Evolutionary conservation across 768 basidiomycete genomes (phyloP).

Genomic region (Tricholoma terreum): DNA sequence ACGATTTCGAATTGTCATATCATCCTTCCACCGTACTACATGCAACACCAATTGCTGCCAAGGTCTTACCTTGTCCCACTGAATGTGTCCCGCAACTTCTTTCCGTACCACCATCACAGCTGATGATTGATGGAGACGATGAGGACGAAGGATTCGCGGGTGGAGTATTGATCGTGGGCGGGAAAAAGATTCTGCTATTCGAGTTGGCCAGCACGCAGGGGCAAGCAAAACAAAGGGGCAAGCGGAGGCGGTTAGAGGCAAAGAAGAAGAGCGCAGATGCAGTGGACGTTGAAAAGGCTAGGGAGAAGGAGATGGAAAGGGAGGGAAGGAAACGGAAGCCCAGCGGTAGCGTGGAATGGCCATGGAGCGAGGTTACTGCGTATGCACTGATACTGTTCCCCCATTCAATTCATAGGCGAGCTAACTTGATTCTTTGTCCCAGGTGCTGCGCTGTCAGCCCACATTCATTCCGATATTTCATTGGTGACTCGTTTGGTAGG

Average conservation of each 20-base stretch:
- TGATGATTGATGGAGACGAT: constrained; percentile 22
- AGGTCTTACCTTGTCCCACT: constrained; percentile 41
- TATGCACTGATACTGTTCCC: constrained; percentile 31
- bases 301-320: constrained; percentile 54
- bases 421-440: constrained; percentile 5
- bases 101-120: constrained; percentile 33
- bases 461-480: constrained; percentile 45
- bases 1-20: constrained; percentile 49
- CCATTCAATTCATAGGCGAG: background rate
- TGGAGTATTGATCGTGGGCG: constrained; percentile 72
- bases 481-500: constrained; percentile 72
- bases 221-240: constrained; percentile 53
- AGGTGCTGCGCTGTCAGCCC: constrained; percentile 55
- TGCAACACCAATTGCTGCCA: constrained; percentile 50
- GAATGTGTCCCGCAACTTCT: constrained; percentile 41
- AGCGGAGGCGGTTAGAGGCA: constrained; percentile 49
- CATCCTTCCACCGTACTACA: constrained; percentile 47
- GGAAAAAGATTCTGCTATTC: constrained; percentile 59
- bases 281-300: constrained; percentile 43
- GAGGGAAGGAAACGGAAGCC: constrained; percentile 55
- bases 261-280: constrained; percentile 46
- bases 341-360: constrained; percentile 62
- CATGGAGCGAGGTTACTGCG: constrained; percentile 72
- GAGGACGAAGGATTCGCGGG: constrained; percentile 44
- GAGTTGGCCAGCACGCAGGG: constrained; percentile 48